Percentiles rank a stretch among this genome's conserved stretches.
Conservation (phyloP, 176 grass and related monocot genomes). For the Elaeis guineensis region DNA sequence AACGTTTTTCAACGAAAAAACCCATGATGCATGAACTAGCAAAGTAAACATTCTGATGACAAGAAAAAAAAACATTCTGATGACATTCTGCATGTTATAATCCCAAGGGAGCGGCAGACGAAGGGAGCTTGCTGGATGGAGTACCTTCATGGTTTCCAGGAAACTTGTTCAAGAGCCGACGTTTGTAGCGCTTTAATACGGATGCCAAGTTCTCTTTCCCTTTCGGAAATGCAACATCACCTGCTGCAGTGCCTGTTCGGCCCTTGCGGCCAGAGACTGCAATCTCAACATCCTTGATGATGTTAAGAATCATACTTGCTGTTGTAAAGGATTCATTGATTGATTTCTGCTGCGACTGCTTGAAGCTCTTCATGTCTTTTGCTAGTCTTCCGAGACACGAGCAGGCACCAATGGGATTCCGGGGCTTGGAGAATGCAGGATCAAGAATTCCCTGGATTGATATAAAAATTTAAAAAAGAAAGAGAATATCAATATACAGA, state of each 20-base stretch:
- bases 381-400: background rate
- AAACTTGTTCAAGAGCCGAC: slow-evolving; percentile 61
- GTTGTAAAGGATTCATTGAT: slow-evolving; percentile 56
- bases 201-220: slow-evolving; percentile 99
- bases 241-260: slow-evolving; percentile 77
- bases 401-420: background rate
- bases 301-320: slow-evolving; percentile 43
- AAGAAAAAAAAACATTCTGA: no score
- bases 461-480: slow-evolving; percentile 2
- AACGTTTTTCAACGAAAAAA: slow-evolving; percentile 20
- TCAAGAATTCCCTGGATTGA: slow-evolving; percentile 15
- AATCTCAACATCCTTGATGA: slow-evolving; percentile 78
- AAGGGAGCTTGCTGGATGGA: background rate
- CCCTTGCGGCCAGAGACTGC: slow-evolving; percentile 83
- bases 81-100: background rate
- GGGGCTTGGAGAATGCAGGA: slow-evolving; percentile 17
- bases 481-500: no score
- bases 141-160: slow-evolving; percentile 2
- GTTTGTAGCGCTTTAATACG: slow-evolving; percentile 91
- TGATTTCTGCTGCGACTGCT: slow-evolving; percentile 4
- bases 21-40: slow-evolving; percentile 2
- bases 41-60: background rate
- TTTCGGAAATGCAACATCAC: slow-evolving; percentile 92
- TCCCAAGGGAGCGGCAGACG: background rate
- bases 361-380: slow-evolving; percentile 23